These are phyloP conservation scores for Fusarium bulbicola DNA, from an alignment of 2,329 filamentous ascomycete genomes.

Conservation along the genomic window DNA sequence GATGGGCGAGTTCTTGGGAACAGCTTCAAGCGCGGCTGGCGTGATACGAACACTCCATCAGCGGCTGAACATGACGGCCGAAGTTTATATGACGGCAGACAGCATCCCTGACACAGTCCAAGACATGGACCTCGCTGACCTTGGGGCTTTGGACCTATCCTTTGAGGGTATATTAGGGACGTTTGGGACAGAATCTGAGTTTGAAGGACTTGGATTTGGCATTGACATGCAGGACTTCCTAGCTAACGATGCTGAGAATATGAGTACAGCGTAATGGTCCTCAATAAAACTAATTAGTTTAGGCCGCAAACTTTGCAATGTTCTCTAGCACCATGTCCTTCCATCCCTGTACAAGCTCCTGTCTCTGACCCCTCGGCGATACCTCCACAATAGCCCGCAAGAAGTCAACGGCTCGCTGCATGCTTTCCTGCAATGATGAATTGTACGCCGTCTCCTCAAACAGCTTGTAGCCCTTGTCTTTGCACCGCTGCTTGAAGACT, in stretches of 20 bases:
- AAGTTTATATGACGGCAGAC: accelerated
- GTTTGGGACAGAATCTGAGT: background rate
- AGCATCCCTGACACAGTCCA: accelerated
- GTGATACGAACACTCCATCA: background rate
- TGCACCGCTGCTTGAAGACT: background rate
- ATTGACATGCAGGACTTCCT: background rate
- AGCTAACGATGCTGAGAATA: accelerated
- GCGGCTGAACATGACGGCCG: background rate
- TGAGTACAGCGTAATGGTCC: accelerated
- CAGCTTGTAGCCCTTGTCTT: accelerated
- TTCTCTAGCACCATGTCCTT: background rate
- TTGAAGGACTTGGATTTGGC: background rate
- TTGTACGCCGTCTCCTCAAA: accelerated
- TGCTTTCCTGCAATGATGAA: accelerated
- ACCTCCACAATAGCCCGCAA: background rate
- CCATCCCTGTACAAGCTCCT: background rate
- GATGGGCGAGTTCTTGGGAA: background rate
- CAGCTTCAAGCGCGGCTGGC: background rate
- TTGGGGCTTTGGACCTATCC: accelerated
- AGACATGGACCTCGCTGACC: accelerated
- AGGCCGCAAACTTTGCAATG: accelerated
- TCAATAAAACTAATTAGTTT: accelerated
- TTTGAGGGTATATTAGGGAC: background rate
- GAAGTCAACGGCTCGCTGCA: background rate
- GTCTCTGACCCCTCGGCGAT: background rate